Evolutionary conservation across 1,139 yeast genomes (phyloP).

Genomic region (Geotrichum carabidarum): DNA sequence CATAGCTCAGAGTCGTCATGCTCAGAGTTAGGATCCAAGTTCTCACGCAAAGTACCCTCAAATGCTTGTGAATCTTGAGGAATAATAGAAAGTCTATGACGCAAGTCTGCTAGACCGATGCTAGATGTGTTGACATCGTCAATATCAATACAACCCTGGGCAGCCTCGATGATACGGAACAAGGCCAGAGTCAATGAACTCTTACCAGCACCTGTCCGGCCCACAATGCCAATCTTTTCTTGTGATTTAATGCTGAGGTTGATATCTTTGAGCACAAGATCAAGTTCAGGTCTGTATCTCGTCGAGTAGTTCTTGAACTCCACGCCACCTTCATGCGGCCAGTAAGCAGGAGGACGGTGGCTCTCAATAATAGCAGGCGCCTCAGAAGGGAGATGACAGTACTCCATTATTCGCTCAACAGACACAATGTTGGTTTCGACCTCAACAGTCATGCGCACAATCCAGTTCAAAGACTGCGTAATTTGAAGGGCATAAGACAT

Average conservation of each 20-base stretch:
- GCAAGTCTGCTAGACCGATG: slow-evolving; percentile 53
- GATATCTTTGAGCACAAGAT: slow-evolving; percentile 53
- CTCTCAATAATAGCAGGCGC: slow-evolving; percentile 43
- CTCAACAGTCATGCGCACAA: slow-evolving; percentile 64
- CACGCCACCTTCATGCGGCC: slow-evolving; percentile 65
- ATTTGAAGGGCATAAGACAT: slow-evolving; percentile 68
- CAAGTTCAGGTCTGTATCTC: slow-evolving; percentile 52
- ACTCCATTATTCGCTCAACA: slow-evolving; percentile 71
- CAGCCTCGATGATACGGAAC: slow-evolving; percentile 69
- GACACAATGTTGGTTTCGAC: slow-evolving; percentile 75
- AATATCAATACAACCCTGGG: slow-evolving; percentile 49
- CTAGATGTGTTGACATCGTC: slow-evolving; percentile 55
- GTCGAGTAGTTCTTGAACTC: slow-evolving; percentile 56
- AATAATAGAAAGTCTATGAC: slow-evolving; percentile 59
- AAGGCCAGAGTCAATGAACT: slow-evolving; percentile 65
- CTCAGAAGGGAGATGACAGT: slow-evolving; percentile 58
- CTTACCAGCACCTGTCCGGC: slow-evolving; percentile 85
- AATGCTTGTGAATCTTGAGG: slow-evolving; percentile 76
- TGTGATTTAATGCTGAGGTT: slow-evolving; percentile 49
- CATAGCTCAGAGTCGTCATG: slow-evolving; percentile 49
- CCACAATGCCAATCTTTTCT: slow-evolving; percentile 77
- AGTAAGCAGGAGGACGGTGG: slow-evolving; percentile 42
- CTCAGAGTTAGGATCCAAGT: slow-evolving; percentile 58
- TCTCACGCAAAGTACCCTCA: slow-evolving; percentile 59
- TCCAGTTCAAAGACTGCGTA: slow-evolving; percentile 54